Conservation (phyloP, 352 stramenopile genomes). For the Globisporangium lucens region DNA sequence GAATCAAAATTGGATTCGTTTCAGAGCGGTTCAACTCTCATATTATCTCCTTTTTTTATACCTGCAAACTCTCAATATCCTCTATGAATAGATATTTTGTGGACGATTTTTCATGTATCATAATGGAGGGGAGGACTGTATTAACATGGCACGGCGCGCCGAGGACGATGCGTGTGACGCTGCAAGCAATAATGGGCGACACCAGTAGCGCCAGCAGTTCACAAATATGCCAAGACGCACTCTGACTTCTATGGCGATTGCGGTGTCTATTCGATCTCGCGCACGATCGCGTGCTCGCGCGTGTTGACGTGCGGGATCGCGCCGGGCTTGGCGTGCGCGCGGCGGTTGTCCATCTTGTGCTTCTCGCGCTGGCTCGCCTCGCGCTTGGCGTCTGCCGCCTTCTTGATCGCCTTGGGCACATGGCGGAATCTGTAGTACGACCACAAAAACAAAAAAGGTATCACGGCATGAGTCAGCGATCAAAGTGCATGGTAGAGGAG, state of each 20-base stretch:
- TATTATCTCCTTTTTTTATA: too few relatives aligned
- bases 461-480: constrained; percentile 3
- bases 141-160: too few relatives aligned
- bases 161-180: too few relatives aligned
- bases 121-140: too few relatives aligned
- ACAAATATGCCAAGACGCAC: background rate
- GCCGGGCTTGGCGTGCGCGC: constrained; percentile 73
- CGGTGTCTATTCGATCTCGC: constrained; percentile 69
- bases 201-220: background rate
- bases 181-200: background rate
- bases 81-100: too few relatives aligned
- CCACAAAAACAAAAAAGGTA: constrained; percentile 7
- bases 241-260: background rate
- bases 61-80: too few relatives aligned
- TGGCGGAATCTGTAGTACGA: constrained; percentile 82
- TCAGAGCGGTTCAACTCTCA: too few relatives aligned
- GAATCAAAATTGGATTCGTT: too few relatives aligned
- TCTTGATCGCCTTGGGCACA: constrained; percentile 98
- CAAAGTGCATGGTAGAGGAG: background rate
- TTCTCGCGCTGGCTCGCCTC: constrained; percentile 77
- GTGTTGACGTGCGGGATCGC: constrained; percentile 71
- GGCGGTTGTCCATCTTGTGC: constrained; percentile 84
- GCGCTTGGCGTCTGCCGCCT: constrained; percentile 89
- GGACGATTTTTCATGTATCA: too few relatives aligned
- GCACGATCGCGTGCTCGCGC: constrained; percentile 73